phyloP scores from a whole-genome alignment of 331 rosid species.

The Saraca asoca region DNA sequence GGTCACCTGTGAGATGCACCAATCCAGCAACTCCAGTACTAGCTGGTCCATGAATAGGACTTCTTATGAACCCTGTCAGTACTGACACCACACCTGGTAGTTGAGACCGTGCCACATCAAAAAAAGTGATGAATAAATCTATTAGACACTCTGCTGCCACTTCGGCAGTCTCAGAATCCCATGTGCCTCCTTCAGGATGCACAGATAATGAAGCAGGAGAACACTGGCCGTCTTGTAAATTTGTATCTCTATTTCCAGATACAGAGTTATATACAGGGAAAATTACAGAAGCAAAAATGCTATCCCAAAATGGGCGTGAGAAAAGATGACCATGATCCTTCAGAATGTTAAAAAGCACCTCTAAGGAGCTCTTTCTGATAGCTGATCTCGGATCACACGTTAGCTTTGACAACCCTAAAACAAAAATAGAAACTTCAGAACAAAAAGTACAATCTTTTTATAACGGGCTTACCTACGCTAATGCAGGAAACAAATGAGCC shows the following conservation, averaged over 20 bases:
- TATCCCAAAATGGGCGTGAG: conserved; percentile 76
- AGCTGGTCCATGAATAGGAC: conserved; percentile 88
- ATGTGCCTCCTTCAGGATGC: conserved; percentile 63
- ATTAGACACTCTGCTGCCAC: conserved; percentile 86
- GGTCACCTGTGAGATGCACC: conserved; percentile 70
- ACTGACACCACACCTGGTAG: conserved; percentile 73
- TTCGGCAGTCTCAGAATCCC: conserved; percentile 88
- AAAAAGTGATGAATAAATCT: conserved; percentile 73
- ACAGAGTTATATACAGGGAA: conserved; percentile 67
- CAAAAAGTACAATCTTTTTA: conserved; percentile 31
- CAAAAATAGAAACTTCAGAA: conserved; percentile 24
- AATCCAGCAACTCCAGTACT: conserved; percentile 87
- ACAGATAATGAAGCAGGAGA: conserved; percentile 49
- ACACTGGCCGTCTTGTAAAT: conserved; percentile 40
- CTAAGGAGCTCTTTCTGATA: conserved; percentile 94
- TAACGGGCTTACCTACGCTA: conserved; percentile 11
- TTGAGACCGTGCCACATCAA: conserved; percentile 71
- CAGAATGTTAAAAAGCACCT: conserved; percentile 91
- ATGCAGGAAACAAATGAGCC: conserved; percentile 5
- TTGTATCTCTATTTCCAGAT: conserved; percentile 52
- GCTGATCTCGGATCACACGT: conserved; percentile 92
- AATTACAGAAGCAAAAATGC: conserved; percentile 67
- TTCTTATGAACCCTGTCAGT: conserved; percentile 71
- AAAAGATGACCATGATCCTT: conserved; percentile 98
- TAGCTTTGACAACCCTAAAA: conserved; percentile 88